These are phyloP conservation scores for Pseudisothecium myosuroides DNA, from an alignment of 225 moss, liverwort and hornwort species.

Conservation along the genomic window DNA sequence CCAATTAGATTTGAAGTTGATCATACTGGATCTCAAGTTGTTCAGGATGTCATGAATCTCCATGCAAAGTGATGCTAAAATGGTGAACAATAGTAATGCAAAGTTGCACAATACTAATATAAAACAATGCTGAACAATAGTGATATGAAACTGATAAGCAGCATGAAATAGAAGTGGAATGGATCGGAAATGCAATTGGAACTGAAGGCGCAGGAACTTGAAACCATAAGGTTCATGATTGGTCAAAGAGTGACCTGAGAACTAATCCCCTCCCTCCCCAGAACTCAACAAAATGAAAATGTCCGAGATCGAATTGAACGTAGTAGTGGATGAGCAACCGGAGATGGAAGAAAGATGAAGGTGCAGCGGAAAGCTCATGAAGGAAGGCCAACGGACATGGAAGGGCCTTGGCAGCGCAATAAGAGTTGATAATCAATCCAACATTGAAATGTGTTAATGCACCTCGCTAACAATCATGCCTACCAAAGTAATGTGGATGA, in stretches of 20 bases:
- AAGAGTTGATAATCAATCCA: neutral
- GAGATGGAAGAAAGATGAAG: neutral
- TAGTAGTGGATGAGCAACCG: fast-evolving
- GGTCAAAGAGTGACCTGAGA: fast-evolving
- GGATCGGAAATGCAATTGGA: fast-evolving
- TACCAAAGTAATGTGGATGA: neutral
- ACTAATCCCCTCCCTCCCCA: neutral
- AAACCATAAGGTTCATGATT: neutral
- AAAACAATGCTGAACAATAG: neutral
- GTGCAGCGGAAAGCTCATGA: neutral
- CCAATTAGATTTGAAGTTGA: neutral
- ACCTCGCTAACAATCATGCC: fast-evolving
- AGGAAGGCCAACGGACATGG: fast-evolving
- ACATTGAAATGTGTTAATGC: neutral
- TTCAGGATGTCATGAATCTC: fast-evolving
- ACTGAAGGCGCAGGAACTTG: fast-evolving
- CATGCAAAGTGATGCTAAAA: neutral
- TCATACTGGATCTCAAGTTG: neutral
- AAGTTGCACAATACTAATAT: neutral
- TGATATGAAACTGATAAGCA: fast-evolving
- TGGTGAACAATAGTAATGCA: neutral
- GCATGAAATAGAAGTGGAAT: neutral
- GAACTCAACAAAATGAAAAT: neutral
- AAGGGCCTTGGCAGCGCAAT: fast-evolving
- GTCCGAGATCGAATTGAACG: fast-evolving